Evolutionary conservation across 2,329 filamentous ascomycete species (phyloP), one percentile per base, ranked within the genome.

Genomic region (Chlorencoelia australis): DNA sequence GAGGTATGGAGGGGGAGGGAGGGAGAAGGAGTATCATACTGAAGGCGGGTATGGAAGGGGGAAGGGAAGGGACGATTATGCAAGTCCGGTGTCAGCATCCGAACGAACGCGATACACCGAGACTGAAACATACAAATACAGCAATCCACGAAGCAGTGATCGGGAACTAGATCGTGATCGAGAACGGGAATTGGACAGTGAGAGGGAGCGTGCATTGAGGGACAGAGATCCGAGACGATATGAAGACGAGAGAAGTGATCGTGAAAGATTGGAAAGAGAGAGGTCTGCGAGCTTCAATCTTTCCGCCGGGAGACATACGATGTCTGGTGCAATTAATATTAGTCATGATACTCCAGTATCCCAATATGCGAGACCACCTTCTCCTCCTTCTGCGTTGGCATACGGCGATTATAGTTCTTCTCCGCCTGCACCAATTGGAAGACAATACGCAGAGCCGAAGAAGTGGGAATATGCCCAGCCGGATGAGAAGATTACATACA

Each of bases 381-480:
- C 36, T 20, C 37, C 38, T 20, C 39, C 40, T 30, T 29, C 35
- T 37, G 33, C 33, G 10, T 15, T 17, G 7, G 32, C 21, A 10
- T n/a, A n/a, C n/a, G n/a, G n/a, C n/a, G n/a, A n/a, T n/a, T n/a
- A n/a, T n/a, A n/a, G n/a, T n/a, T n/a, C n/a, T n/a, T n/a, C n/a
- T n/a, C n/a, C n/a, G n/a, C n/a, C n/a, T n/a, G n/a, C n/a, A n/a
- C n/a, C n/a, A n/a, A n/a, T n/a, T n/a, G n/a, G n/a, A n/a, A n/a
- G n/a, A n/a, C n/a, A 19, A 14, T 59, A 59, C 33, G 51, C 52
- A 1, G 52, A 59, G 15, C 48, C 55, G 1, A 45, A 48, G 30
- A 44, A 51, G 28, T 55, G 56, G 51, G 60, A 66, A 30, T 62
- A 67, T 35, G 59, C 58, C 24, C 55, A 55, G 31, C 44, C 57